phyloP scores from a whole-genome alignment of 192 early-diverging fungal species.

The Dissophora ornata region DNA sequence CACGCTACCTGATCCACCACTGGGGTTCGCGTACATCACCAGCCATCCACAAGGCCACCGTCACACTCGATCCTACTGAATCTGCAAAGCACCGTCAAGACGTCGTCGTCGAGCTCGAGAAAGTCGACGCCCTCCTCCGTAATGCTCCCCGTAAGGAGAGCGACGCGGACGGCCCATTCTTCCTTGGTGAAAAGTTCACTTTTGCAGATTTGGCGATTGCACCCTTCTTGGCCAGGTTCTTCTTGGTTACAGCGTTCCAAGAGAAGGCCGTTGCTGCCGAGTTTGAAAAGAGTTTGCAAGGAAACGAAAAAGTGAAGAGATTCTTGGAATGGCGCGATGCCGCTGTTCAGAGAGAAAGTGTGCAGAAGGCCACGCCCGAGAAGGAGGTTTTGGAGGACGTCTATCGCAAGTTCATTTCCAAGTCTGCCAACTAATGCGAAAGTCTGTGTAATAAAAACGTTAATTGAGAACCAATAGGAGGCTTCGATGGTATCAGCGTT shows the following conservation, averaged over 20 bases:
- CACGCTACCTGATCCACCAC: constrained; percentile 57
- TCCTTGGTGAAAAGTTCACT: constrained; percentile 56
- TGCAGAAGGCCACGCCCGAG: constrained; percentile 8
- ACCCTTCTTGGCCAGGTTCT: constrained; percentile 51
- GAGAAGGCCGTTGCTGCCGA: background rate
- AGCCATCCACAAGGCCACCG: constrained; percentile 19
- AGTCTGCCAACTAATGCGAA: background rate
- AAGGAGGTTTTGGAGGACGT: constrained; percentile 2
- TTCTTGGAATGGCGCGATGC: constrained; percentile 26
- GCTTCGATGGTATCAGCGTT: too few relatives aligned
- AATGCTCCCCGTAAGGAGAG: constrained; percentile 3
- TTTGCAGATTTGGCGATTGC: constrained; percentile 59
- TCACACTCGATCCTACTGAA: constrained; percentile 11
- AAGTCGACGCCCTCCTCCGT: constrained; percentile 12
- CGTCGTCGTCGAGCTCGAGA: constrained; percentile 13
- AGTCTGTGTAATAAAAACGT: too few relatives aligned
- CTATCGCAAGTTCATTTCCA: constrained; percentile 21
- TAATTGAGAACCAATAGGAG: too few relatives aligned
- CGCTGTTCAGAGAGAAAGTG: background rate
- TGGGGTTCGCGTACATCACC: constrained; percentile 16
- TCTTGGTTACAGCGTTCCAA: constrained; percentile 15
- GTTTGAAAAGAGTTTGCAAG: constrained; percentile 13
- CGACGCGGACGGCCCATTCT: constrained; percentile 53
- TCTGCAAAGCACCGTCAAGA: constrained; percentile 6
- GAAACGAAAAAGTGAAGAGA: constrained; percentile 5